Conservation (phyloP, 2,329 filamentous ascomycete genomes). For the Chaetomiaceae sp. region DNA sequence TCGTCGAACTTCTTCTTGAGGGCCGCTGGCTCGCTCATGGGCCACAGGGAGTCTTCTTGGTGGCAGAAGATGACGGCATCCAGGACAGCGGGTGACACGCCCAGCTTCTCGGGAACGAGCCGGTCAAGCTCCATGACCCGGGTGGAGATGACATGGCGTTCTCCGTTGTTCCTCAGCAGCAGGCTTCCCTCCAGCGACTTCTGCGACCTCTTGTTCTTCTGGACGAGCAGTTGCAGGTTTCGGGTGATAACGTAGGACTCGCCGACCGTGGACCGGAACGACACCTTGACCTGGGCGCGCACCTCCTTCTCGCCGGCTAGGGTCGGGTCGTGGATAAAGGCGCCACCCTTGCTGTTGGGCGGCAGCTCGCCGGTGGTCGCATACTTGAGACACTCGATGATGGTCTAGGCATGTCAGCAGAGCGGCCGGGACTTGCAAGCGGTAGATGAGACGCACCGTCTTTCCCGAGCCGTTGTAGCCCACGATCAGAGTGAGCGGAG, state of each 20-base stretch:
- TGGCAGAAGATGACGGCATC: conserved; percentile 98
- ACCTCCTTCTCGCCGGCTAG: conserved; percentile 83
- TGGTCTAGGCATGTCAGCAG: conserved; percentile 49
- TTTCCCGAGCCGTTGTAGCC: conserved; percentile 97
- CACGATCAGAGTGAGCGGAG: conserved; percentile 91
- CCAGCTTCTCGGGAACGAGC: conserved; percentile 79
- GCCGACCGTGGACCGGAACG: conserved; percentile 75
- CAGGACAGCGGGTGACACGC: conserved; percentile 83
- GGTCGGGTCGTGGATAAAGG: conserved; percentile 98
- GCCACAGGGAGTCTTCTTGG: conserved; percentile 96
- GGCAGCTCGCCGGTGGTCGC: conserved; percentile 91
- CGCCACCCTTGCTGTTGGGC: conserved; percentile 83
- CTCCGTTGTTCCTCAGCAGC: conserved; percentile 71
- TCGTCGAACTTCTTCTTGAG: conserved; percentile 96
- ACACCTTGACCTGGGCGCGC: conserved; percentile 84
- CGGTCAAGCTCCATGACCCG: conserved; percentile 76
- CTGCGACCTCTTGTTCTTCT: conserved; percentile 69
- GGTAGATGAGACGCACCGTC: conserved; percentile 53
- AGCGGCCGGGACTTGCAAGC: conserved; percentile 32
- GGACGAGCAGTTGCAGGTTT: conserved; percentile 79
- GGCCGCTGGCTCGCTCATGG: conserved; percentile 78
- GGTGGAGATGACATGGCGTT: conserved; percentile 73
- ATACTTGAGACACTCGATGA: conserved; percentile 98
- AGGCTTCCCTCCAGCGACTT: conserved; percentile 84
- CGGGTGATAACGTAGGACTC: conserved; percentile 78